Conservation (phyloP, 2,329 filamentous ascomycete genomes). For the Rutstroemia sp. region DNA sequence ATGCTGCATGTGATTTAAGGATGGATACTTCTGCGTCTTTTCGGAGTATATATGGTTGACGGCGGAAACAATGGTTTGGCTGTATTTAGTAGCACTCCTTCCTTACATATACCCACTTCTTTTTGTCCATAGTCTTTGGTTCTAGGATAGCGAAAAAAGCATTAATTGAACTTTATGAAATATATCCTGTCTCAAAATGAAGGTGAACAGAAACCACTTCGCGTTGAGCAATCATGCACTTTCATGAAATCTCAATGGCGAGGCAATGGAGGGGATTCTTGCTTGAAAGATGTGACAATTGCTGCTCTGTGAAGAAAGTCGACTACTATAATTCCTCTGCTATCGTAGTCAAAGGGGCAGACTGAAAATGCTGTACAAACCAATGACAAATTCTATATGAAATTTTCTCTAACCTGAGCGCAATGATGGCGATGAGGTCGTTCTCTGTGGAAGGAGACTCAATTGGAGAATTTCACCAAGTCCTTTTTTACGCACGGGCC, state of each 20-base stretch:
- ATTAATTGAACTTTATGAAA: not conserved
- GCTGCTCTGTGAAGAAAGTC: too few relatives aligned
- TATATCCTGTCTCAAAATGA: not conserved
- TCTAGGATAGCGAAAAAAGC: not conserved
- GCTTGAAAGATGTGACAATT: too few relatives aligned
- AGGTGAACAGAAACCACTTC: not conserved
- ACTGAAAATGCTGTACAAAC: too few relatives aligned
- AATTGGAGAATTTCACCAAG: not conserved
- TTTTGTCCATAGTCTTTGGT: not conserved
- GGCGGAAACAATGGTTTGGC: not conserved
- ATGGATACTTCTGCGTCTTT: not conserved
- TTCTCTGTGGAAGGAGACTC: too few relatives aligned
- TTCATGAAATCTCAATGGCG: not conserved
- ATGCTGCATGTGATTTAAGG: not conserved
- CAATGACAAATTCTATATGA: too few relatives aligned
- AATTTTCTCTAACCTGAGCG: too few relatives aligned
- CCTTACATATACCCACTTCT: conserved; percentile 4
- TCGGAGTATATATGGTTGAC: conserved; percentile 3
- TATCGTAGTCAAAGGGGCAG: too few relatives aligned
- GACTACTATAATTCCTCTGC: too few relatives aligned
- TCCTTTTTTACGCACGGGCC: not conserved
- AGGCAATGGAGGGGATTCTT: too few relatives aligned
- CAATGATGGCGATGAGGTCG: too few relatives aligned
- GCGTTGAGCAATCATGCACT: not conserved
- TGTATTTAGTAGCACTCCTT: conserved; percentile 6